Evolutionary conservation across 768 basidiomycete genomes (phyloP), one percentile per base, ranked within the genome.

Genomic region (Mrakia blollopis): DNA sequence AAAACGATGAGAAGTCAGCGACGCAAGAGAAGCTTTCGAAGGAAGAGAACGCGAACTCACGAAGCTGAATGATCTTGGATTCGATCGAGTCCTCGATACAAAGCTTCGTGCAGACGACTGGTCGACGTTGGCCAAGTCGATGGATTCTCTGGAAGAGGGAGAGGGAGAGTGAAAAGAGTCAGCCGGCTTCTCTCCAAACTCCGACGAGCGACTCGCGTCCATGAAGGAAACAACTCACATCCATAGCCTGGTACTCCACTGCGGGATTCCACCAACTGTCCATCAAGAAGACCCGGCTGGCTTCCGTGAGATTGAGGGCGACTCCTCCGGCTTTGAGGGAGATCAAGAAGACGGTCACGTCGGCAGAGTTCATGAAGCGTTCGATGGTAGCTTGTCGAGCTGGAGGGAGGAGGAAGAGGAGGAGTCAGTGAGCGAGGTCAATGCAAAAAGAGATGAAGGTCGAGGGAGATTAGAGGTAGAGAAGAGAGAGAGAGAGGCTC

Each of bases 41-140:
- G 39, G 67, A 71, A 4, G 44, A n/a, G 7, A 62, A 18, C 18
- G 76, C n/a, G 14, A n/a, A 60, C 54, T 32, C 16, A 25, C 85
- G 70, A 69, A 91, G 89, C 84, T 96, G 93, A 25, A 99, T 87
- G 76, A 99, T 98, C 78, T 94, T 90, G 80, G 90, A 91, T 83
- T 99, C 97, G 79, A 99, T 98, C 78, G 92, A 93, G 82, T 99
- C 95, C 83, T 98, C 94, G 61, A 98, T 88, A 25, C 98, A 91
- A 13, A 98, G 87, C 81, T 98, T 96, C 83, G 93, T 93, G 23
- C 94, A 94, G 80, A 91, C 88, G 65, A 99, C 92, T 11, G 96
- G 95, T 32, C 96, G 88, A 79, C 89, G 91, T 83, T 98, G 94
- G n/a, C 95, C 95, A 61, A 97, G 86, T 78, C 94, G 91, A 85